These are phyloP conservation scores for Aspergillus taichungensis DNA, from an alignment of 495 filamentous ascomycete genomes.

Conservation along the genomic window DNA sequence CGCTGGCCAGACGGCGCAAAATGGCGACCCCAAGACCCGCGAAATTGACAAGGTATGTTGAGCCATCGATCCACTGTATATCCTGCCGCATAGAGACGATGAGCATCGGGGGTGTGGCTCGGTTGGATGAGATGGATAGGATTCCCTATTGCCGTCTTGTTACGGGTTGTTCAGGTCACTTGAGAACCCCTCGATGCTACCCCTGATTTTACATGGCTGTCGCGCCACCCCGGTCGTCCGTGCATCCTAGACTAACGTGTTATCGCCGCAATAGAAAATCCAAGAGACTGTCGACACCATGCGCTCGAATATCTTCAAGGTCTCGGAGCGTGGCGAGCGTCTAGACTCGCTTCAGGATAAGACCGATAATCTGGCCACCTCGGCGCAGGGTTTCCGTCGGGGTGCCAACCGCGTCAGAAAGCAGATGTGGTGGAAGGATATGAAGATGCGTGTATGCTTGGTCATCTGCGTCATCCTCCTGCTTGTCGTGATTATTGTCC, in stretches of 20 bases:
- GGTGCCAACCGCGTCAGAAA: slow-evolving; percentile 94
- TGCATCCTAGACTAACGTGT: slow-evolving; percentile 1
- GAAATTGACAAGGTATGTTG: slow-evolving; percentile 71
- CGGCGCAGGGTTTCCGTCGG: slow-evolving; percentile 87
- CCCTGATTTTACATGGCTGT: no score
- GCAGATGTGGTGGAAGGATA: slow-evolving; percentile 94
- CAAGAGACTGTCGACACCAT: slow-evolving; percentile 87
- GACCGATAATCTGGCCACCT: slow-evolving; percentile 84
- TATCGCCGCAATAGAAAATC: slow-evolving; percentile 64
- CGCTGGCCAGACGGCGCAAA: slow-evolving; percentile 41
- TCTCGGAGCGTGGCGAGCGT: slow-evolving; percentile 81
- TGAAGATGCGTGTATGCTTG: slow-evolving; percentile 99
- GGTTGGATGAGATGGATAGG: no score
- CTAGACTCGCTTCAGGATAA: slow-evolving; percentile 90
- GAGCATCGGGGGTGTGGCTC: no score
- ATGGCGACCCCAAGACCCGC: slow-evolving; percentile 55
- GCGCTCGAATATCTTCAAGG: slow-evolving; percentile 90
- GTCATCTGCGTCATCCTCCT: slow-evolving; percentile 80
- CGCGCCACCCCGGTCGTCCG: no score
- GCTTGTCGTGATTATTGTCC: slow-evolving; percentile 86
- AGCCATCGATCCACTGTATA: background rate
- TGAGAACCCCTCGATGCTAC: no score
- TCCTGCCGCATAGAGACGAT: background rate
- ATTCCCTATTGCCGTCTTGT: no score
- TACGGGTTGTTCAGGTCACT: no score